These are phyloP conservation scores for Cryptococcus sp. DNA, from an alignment of 1,284 basidiomycete genomes.

Conservation along the genomic window DNA sequence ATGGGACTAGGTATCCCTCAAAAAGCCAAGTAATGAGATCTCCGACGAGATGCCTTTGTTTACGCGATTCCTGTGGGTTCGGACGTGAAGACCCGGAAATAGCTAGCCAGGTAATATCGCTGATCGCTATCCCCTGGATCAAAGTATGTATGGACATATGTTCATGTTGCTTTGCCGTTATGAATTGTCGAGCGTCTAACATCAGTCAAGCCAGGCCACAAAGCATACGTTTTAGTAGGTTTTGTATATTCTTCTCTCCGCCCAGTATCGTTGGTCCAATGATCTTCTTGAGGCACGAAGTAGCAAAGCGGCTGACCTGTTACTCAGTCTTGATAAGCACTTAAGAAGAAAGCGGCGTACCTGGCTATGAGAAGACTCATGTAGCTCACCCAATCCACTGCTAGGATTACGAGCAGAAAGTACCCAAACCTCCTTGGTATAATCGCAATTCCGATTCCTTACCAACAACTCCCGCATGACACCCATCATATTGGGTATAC, in stretches of 20 bases:
- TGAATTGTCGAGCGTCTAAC: constrained; percentile 68
- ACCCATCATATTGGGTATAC: constrained; percentile 12
- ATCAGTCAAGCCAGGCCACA: not conserved
- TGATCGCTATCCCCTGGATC: constrained; percentile 69
- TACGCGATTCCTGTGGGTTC: constrained; percentile 63
- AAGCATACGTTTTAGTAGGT: constrained; percentile 60
- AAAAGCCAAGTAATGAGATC: constrained; percentile 93
- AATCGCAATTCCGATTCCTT: constrained; percentile 13
- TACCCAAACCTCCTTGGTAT: not conserved
- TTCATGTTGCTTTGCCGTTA: constrained; percentile 74
- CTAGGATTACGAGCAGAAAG: not conserved
- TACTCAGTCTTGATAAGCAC: not conserved
- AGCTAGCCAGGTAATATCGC: constrained; percentile 76
- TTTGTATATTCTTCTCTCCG: constrained; percentile 61
- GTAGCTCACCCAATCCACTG: too few species aligned
- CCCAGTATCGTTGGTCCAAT: constrained; percentile 79
- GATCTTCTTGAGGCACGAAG: constrained; percentile 61
- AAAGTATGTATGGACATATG: constrained; percentile 72
- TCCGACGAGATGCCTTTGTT: constrained; percentile 69
- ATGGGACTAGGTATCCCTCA: constrained; percentile 72
- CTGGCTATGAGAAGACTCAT: not conserved
- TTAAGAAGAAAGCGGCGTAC: not conserved
- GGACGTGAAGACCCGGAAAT: constrained; percentile 35
- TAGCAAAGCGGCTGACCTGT: constrained; percentile 68
- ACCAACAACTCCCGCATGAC: constrained; percentile 23